Base-by-base conservation (phyloP, 2,329 filamentous ascomycete species). In the Fusarium hainanense region DNA sequence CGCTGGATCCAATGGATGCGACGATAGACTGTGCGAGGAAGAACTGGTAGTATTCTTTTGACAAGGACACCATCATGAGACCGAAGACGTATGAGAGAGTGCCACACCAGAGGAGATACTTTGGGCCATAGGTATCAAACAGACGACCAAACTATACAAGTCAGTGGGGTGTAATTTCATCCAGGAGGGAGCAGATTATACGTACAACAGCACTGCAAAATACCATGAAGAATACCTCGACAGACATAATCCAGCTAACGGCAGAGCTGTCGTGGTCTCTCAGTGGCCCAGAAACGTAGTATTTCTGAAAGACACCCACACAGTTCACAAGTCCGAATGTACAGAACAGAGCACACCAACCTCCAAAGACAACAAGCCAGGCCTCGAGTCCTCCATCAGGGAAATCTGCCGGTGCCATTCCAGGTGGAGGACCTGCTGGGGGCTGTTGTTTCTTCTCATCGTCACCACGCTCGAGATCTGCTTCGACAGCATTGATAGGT, bases 101-200 rank as follows among this genome's bases (percentile, higher is more conserved):
- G 30, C 89, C 89, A 54, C 79, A 71, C 20, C 85, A 66, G 16
- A 91, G 79, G 6, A 92, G 80, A 62, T 82, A 86, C 41, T 84
- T 83, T 1, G 90, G 89, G 3, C 91, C 91, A 68, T 88, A 87
- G 67, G 83, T 86, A 76, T 93, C 91, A 71, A 87, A 92, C 13
- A 91, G 48, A 42, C 85, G 87, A 2, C 91, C 91, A 52, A 82
- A 89, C 60, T 56, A 9, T 23, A 6, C n/a, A 8, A 55, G 43
- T 42, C 13, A 20, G 16, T 13, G 11, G 10, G 14, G 11, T 44
- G 14, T n/a, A 28, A 8, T 12, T 20, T 21, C 2, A 46, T 8
- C 5, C 11, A 10, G 4, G 27, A 49, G 82, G 5, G 6, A 23
- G 72, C 82, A 8, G 6, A 27, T 71, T 14, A 51, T n/a, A 78